These are phyloP conservation scores for Paratinospora sagittata DNA, from an alignment of 164 flowering plant genomes.

Conservation along the genomic window DNA sequence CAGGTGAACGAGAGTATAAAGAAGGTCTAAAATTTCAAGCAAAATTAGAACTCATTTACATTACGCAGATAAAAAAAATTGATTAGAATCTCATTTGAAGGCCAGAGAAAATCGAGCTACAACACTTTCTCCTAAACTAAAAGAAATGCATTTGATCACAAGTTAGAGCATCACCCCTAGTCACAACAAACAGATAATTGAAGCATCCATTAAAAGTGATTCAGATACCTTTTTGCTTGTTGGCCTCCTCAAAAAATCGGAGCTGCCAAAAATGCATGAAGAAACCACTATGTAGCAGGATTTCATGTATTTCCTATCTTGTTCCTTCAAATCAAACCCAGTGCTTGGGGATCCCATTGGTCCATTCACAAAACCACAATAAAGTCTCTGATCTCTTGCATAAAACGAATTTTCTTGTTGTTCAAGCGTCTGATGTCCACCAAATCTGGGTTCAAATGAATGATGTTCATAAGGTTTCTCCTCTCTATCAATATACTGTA, in stretches of 20 bases:
- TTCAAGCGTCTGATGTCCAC: slow-evolving; percentile 84
- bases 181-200: background rate
- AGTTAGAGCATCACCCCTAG: background rate
- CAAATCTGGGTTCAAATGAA: slow-evolving; percentile 55
- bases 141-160: background rate
- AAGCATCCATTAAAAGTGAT: background rate
- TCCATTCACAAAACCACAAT: slow-evolving; percentile 91
- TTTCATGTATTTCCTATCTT: slow-evolving; percentile 61
- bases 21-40: background rate
- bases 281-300: slow-evolving; percentile 72
- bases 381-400: slow-evolving; percentile 68
- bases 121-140: background rate
- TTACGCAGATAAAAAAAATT: background rate
- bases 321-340: slow-evolving; percentile 68
- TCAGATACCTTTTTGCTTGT: slow-evolving; percentile 56
- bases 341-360: slow-evolving; percentile 51
- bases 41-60: background rate
- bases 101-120: background rate
- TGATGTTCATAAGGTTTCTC: slow-evolving; percentile 23
- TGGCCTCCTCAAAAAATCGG: slow-evolving; percentile 85
- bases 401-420: slow-evolving; percentile 76
- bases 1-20: background rate
- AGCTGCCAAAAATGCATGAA: slow-evolving; percentile 95
- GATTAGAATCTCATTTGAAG: background rate
- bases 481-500: slow-evolving; percentile 51